Conservation (phyloP, 1,284 basidiomycete genomes). For the Rhodofomes roseus region DNA sequence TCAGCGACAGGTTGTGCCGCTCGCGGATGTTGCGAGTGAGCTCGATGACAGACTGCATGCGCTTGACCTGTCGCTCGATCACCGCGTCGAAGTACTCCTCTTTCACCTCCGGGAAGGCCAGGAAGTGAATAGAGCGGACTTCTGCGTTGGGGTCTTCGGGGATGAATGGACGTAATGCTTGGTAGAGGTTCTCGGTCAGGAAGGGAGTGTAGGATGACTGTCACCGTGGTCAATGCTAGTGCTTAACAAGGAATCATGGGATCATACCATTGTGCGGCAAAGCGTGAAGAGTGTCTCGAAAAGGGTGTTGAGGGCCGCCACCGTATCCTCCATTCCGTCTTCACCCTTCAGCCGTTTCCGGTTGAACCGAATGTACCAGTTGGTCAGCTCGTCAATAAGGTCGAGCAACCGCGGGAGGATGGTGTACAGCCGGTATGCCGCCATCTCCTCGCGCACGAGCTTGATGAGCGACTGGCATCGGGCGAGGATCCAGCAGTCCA, state of each 20-base stretch:
- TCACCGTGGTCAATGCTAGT: neutral
- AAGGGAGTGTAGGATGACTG: slow-evolving; percentile 98
- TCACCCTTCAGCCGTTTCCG: slow-evolving; percentile 94
- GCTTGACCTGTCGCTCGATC: slow-evolving; percentile 93
- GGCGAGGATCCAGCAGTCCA: slow-evolving; percentile 98
- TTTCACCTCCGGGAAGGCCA: slow-evolving; percentile 91
- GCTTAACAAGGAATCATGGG: neutral
- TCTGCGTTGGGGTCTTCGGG: slow-evolving; percentile 75
- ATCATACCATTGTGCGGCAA: slow-evolving; percentile 86
- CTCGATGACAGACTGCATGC: slow-evolving; percentile 95
- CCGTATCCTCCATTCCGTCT: slow-evolving; percentile 86
- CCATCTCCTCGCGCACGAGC: slow-evolving; percentile 93
- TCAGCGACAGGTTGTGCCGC: slow-evolving; percentile 84
- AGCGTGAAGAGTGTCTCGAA: slow-evolving; percentile 96
- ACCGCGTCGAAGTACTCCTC: slow-evolving; percentile 95
- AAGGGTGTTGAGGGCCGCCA: slow-evolving; percentile 89
- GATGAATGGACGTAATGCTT: slow-evolving; percentile 84
- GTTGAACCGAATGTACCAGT: slow-evolving; percentile 99
- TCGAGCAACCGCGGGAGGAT: slow-evolving; percentile 93
- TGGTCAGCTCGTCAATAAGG: slow-evolving; percentile 95
- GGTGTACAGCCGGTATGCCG: slow-evolving; percentile 96
- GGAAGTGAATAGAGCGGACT: slow-evolving; percentile 92
- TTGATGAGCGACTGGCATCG: slow-evolving; percentile 95
- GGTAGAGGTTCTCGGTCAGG: slow-evolving; percentile 96
- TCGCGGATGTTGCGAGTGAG: slow-evolving; percentile 90